Percentiles rank a stretch among this genome's conserved stretches.
These are phyloP conservation scores for Lyophyllum atratum DNA, from an alignment of 768 basidiomycete species.

Conservation along the genomic window DNA sequence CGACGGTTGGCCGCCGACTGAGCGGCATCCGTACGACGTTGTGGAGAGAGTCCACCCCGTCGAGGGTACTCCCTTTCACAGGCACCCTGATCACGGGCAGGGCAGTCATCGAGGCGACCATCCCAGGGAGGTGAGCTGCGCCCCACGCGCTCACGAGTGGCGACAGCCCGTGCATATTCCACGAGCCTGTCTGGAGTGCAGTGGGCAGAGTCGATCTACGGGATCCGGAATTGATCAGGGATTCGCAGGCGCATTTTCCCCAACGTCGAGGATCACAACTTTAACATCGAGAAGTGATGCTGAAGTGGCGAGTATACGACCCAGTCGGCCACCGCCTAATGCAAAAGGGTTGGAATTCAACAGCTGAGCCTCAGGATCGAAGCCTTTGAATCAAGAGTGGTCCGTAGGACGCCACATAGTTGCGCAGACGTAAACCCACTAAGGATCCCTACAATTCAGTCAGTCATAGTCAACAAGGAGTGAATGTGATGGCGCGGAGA, in stretches of 20 bases:
- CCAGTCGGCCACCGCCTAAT: slow-evolving; percentile 93
- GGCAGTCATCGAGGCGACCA: slow-evolving; percentile 94
- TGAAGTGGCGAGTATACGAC: slow-evolving; percentile 92
- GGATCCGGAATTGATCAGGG: slow-evolving; percentile 78
- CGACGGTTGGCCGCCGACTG: slow-evolving; percentile 68
- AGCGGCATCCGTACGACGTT: slow-evolving; percentile 99
- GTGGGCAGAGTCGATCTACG: slow-evolving; percentile 96
- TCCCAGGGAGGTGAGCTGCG: slow-evolving; percentile 96
- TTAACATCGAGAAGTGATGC: slow-evolving; percentile 87
- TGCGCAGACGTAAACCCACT: slow-evolving; percentile 43
- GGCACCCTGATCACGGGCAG: slow-evolving; percentile 96
- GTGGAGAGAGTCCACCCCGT: slow-evolving; percentile 96
- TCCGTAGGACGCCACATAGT: neutral
- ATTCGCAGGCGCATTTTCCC: slow-evolving; percentile 85
- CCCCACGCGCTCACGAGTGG: slow-evolving; percentile 85
- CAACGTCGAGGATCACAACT: slow-evolving; percentile 83
- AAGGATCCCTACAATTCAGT: slow-evolving; percentile 52
- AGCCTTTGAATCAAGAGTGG: neutral
- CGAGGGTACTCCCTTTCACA: slow-evolving; percentile 90
- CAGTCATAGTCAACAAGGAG: slow-evolving; percentile 32
- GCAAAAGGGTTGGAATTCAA: slow-evolving; percentile 17
- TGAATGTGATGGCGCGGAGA: neutral
- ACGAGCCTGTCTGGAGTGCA: slow-evolving; percentile 88
- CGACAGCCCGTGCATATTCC: slow-evolving; percentile 78
- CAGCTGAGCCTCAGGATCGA: slow-evolving; percentile 1